phyloP scores from a whole-genome alignment of 148 eudicot genomes.

The Vaccinium vitisidaea region DNA sequence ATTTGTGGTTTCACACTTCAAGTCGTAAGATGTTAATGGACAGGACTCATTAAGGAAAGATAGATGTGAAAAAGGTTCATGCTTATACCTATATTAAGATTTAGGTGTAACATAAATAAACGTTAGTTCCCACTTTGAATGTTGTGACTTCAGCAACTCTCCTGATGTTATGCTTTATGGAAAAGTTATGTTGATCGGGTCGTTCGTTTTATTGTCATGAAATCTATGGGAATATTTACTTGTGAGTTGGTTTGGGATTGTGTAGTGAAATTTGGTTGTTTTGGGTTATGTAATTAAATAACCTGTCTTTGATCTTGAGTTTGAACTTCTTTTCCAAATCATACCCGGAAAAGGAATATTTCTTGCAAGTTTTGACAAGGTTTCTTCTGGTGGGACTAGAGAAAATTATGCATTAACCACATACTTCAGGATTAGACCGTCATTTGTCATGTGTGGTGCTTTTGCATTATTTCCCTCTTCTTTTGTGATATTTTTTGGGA shows the following conservation, averaged over 20 bases:
- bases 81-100: not conserved
- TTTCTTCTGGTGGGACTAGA: not conserved
- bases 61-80: constrained; percentile 7
- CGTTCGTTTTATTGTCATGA: too few species aligned
- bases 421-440: not conserved
- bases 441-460: not conserved
- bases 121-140: not conserved
- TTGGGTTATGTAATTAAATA: not conserved
- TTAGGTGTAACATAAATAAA: not conserved
- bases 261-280: not conserved
- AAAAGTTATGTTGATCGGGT: too few species aligned
- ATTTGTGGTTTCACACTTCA: not conserved
- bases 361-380: not conserved
- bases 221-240: not conserved
- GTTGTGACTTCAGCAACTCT: not conserved
- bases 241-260: not conserved
- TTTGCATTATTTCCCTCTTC: not conserved
- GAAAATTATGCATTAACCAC: not conserved
- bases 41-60: not conserved
- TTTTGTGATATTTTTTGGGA: not conserved
- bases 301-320: not conserved
- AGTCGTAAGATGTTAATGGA: not conserved
- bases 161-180: too few species aligned
- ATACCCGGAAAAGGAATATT: not conserved
- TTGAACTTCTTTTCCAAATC: not conserved